Evolutionary conservation across 1,139 yeast genomes (phyloP), one percentile per base, ranked within the genome.

Genomic region (Insectozyma bohioensis): DNA sequence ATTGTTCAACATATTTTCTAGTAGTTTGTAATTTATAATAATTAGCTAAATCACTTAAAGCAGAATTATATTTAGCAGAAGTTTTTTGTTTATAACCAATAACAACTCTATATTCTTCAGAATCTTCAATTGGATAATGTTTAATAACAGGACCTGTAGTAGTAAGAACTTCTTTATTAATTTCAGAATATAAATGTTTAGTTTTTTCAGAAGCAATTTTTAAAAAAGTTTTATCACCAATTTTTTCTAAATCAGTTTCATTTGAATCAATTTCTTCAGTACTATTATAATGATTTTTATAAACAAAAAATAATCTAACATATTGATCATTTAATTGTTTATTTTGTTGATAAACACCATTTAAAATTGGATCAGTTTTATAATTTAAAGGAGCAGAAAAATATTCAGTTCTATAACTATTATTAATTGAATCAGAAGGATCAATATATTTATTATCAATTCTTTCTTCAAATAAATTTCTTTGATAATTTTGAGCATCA

Each of bases 81-180:
- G 95, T 73, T 44, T 82, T 80, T 57, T 85, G 92, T 52, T 82
- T 82, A 67, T 78, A 90, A 35, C 95, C 98, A 54, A 92, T 85
- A 33, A 92, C 79, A 43, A 92, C 80, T 55, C 97, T 75, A 53
- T 85, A 82, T 48, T 67, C 74, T 53, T 90, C 97, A 11, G 83
- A 70, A 46, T 84, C 83, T 45, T 85, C 90, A 35, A 86, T 72
- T 36, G 92, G 84, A 53, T 81, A 83, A 54, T 87, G 85, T 61
- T 83, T 90, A 54, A 92, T 87, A 20, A 88, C 95, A 12, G 98
- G 97, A 37, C 97, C 97, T 36, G 90, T 83, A 45, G 92, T 80
- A 39, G 67, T 66, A 34, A 75, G 69, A n/a, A 82, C 92, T 51
- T 81, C 77, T 33, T 70, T 61, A 56, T 90, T 80, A 43, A 92